Evolutionary conservation across 441 rosid genomes (phyloP), one percentile per base, ranked within the genome.

Genomic region (Corymbia calophylla): DNA sequence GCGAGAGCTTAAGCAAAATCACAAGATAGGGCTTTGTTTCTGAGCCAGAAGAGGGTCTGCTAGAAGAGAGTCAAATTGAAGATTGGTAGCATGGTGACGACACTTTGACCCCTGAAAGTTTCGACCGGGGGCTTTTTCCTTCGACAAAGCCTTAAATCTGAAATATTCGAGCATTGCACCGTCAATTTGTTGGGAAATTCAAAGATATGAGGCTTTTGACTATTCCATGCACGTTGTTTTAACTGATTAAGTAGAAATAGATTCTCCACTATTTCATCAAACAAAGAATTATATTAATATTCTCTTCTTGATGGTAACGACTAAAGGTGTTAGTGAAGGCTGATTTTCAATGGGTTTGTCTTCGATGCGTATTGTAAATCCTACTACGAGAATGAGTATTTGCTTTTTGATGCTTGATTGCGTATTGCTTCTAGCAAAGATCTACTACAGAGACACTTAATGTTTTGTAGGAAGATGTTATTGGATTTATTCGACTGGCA

Each of bases 371-470:
- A 53, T 15, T 53, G 18, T 53, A 53, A 53, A 53, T 53, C 55
- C 0, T 53, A 0, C 2, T 53, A 53, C 7, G 55, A 53, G 18
- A 53, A 53, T 53, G 55, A 0, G 1, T 53, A 53, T 15, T 53
- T 53, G 15, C 18, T 19, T 53, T 53, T 53, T 53, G 55, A 53
- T 5, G 1, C 7, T 53, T 53, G 55, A 27, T 27, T 27, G 8
- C 25, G 6, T 27, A 25, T 25, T 60, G 31, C 14, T 11, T 60
- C 29, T 23, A 2, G 1, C 7, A 5, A 66, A 66, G 44, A 66
- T 21, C 77, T 66, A 66, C 0, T 31, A 4, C 0, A 8, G 3
- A 31, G 39, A 66, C 31, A 31, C 77, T 16, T 31, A 66, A 18
- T 66, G 44, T 31, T 66, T 66, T 31, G 4, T 16, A 66, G 77